Base-by-base conservation (phyloP, 371 early-diverging fungal species). In the Rhizomucor pusillus region DNA sequence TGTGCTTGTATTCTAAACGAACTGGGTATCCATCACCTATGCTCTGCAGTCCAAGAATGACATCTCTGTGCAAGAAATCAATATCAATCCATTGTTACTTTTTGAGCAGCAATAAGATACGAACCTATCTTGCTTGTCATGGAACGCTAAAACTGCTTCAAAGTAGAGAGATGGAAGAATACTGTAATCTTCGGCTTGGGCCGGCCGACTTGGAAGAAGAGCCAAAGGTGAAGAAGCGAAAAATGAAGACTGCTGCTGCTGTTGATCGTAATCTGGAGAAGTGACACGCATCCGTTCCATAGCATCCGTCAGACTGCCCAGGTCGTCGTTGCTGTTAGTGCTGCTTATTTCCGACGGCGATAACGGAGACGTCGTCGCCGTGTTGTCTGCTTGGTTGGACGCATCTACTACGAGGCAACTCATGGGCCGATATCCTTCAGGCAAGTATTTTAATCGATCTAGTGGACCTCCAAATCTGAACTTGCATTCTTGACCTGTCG, bases 381-480 rank as follows among this genome's bases (percentile, higher is more conserved):
- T n/a, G n/a, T n/a, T n/a, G n/a, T n/a, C n/a, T n/a, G n/a, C n/a
- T n/a, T n/a, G n/a, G n/a, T 29, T 29, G 3, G 29, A 7, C 7
- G 29, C 29, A 29, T 29, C 7, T 18, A 39, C n/a, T 40, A 18
- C 19, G 10, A 45, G 37, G 1, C 48, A 33, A 29, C 7, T 29
- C 29, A 29, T 29, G 16, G 18, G 45, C 54, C 39, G 25, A 20
- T 45, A 35, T 16, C 60, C 66, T 39, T 61, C 58, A 4, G 19
- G 35, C 14, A 22, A 12, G 37, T 63, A 67, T 59, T 52, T 58
- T 48, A 77, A 41, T 9, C 56, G 54, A 54, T 77, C 72, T 14
- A 71, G 44, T 1, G 67, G 16, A 3, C 74, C 66, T 29, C 77
- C 77, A 56, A 77, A 77, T 13, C 59, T 60, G 46, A 73, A 66